A percentile compares a stretch with the other conserved stretches of the same genome.
Conservation (phyloP, 2,329 filamentous ascomycete genomes). For the Aspergillus aculeatinus region DNA sequence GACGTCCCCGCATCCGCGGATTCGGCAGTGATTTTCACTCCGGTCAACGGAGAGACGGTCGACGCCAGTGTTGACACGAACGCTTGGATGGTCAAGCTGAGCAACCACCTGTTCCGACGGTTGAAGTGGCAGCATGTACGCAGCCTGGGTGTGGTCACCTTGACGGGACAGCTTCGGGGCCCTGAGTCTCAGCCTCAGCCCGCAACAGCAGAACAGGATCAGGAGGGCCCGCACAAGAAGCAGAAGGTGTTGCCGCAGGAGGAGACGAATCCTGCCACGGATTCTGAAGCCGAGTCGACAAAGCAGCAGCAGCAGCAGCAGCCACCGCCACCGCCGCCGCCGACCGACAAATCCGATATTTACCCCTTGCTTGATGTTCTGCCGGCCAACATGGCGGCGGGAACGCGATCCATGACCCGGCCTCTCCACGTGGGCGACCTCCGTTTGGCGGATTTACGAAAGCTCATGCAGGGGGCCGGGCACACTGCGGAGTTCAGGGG, state of each 20-base stretch:
- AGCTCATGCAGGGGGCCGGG: slow-evolving; percentile 76
- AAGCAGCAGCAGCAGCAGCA: slow-evolving; percentile 21
- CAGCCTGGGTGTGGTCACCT: slow-evolving; percentile 85
- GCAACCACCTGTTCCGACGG: slow-evolving; percentile 77
- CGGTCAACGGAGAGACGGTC: slow-evolving; percentile 68
- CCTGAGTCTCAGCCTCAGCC: slow-evolving; percentile 31
- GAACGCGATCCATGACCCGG: slow-evolving; percentile 73
- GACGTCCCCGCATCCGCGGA: slow-evolving; percentile 43
- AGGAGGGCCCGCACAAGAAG: slow-evolving; percentile 51
- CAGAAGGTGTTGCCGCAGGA: slow-evolving; percentile 52
- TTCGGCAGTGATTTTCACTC: slow-evolving; percentile 75
- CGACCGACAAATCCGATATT: slow-evolving; percentile 31
- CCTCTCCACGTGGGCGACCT: slow-evolving; percentile 94
- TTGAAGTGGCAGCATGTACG: slow-evolving; percentile 94
- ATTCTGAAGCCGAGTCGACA: slow-evolving; percentile 18
- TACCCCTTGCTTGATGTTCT: slow-evolving; percentile 60
- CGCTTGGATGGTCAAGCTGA: slow-evolving; percentile 91
- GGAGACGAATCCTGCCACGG: slow-evolving; percentile 20
- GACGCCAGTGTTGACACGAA: slow-evolving; percentile 97
- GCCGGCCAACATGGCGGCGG: slow-evolving; percentile 63
- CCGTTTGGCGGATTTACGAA: slow-evolving; percentile 80
- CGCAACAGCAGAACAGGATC: slow-evolving; percentile 34
- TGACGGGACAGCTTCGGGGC: slow-evolving; percentile 71
- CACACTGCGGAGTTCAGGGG: slow-evolving; percentile 91
- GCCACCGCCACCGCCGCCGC: background rate